Percentiles rank a stretch among this genome's conserved stretches.
Conservation (phyloP, 202 grass and related monocot genomes). For the Digitaria exilis region DNA sequence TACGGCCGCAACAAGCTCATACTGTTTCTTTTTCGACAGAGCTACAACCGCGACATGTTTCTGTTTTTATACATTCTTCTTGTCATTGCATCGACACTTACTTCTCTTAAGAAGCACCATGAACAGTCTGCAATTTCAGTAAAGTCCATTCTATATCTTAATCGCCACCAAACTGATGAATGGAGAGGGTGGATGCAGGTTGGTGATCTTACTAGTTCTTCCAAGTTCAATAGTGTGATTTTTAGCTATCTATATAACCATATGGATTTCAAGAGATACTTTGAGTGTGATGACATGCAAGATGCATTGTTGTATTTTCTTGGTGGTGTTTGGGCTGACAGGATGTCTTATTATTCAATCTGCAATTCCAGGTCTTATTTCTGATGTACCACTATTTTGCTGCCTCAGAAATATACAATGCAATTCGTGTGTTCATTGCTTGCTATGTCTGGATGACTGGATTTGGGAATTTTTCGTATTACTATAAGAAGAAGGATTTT, state of each 20-base stretch:
- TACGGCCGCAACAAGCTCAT: constrained; percentile 27
- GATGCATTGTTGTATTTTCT: neutral
- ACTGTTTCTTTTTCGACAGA: constrained; percentile 54
- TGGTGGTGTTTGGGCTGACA: neutral
- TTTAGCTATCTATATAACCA: neutral
- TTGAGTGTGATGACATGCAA: neutral
- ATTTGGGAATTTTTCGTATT: constrained; percentile 95
- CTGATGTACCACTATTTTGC: constrained; percentile 94
- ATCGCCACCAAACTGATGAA: constrained; percentile 87
- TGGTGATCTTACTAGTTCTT: constrained; percentile 14
- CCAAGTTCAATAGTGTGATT: too few species aligned
- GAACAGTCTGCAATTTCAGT: constrained; percentile 74
- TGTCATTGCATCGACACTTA: constrained; percentile 66
- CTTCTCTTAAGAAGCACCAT: constrained; percentile 76
- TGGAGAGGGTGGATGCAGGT: constrained; percentile 98
- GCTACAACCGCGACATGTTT: constrained; percentile 85
- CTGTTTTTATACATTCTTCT: constrained; percentile 58
- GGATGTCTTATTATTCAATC: constrained; percentile 11
- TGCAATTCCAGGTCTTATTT: constrained; percentile 68
- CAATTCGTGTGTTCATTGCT: constrained; percentile 85
- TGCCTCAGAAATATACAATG: constrained; percentile 88
- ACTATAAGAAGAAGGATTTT: constrained; percentile 84
- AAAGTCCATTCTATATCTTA: constrained; percentile 75
- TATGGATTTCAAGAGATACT: neutral
- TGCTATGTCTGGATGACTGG: constrained; percentile 95